Percentiles rank a stretch among this genome's conserved stretches.
Evolutionary conservation across 768 basidiomycete species (phyloP).

Genomic region (Serendipita sp.): DNA sequence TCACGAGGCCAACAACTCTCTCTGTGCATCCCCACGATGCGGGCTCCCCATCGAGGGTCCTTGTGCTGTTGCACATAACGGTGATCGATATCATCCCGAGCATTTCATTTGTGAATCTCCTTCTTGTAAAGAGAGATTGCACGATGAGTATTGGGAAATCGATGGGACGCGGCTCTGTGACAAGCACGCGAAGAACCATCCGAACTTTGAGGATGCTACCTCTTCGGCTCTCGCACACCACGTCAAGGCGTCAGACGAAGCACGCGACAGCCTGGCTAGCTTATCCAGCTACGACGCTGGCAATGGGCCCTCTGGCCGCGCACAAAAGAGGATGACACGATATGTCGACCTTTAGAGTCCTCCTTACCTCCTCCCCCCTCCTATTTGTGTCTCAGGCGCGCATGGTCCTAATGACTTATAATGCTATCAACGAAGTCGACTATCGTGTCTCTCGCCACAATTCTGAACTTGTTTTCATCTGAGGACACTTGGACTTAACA

Average conservation of each 20-base stretch:
- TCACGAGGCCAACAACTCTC: constrained; percentile 77
- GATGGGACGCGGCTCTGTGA: constrained; percentile 79
- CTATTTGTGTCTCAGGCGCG: not conserved
- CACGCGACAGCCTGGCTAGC: not conserved
- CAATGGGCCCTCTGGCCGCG: not conserved
- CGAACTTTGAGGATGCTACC: not conserved
- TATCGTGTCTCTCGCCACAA: not conserved
- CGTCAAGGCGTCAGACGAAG: not conserved
- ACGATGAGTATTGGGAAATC: constrained; percentile 75
- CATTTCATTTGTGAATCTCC: constrained; percentile 68
- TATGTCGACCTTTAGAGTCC: constrained; percentile 2
- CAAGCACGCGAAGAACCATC: constrained; percentile 37
- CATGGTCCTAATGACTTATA: not conserved
- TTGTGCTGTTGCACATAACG: constrained; percentile 72
- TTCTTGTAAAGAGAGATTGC: constrained; percentile 37
- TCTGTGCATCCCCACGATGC: constrained; percentile 65
- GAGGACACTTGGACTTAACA: too few species aligned
- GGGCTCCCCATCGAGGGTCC: constrained; percentile 86
- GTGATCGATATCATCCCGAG: constrained; percentile 73
- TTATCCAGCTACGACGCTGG: not conserved
- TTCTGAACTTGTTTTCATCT: not conserved
- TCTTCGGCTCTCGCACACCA: not conserved
- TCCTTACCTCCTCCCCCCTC: not conserved
- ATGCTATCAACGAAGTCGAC: not conserved
- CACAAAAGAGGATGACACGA: constrained; percentile 2